Base-by-base conservation (phyloP, 1,139 yeast genomes). In the Lodderomyces beijingensis region DNA sequence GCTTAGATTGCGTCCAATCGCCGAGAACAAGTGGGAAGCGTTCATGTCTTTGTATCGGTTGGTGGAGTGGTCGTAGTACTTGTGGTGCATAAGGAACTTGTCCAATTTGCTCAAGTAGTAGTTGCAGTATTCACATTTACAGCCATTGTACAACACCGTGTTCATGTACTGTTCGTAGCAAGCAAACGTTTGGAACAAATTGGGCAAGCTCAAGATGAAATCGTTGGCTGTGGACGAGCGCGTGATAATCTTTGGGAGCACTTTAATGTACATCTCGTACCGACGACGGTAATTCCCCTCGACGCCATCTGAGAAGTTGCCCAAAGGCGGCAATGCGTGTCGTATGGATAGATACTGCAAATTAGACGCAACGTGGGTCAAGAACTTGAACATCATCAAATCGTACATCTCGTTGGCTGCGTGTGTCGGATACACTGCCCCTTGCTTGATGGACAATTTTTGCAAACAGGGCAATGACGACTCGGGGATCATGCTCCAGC, bases 121-220 rank as follows among this genome's bases (percentile, higher is more conserved):
- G 3, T 47, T 47, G 47, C 93, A 82, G 41, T 68, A 73, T 0
- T 43, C 40, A 49, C 93, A 82, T 34, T 68, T 69, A 51, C 91
- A 82, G 0, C 89, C 89, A 50, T 80, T 82, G 88, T 89, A 83
- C 26, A 83, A 52, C 34, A 82, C 43, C 40, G 79, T 81, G 35
- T 84, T 79, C 55, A 79, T 76, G 6, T 80, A 55, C 37, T 78
- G 79, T 43, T 82, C 91, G 51, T 81, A 83, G 39, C 85, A 73
- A 0, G 86, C 65, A 20, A 80, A 57, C 0, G 78, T 58, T 36
- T 76, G 75, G 37, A 83, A 51, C 31, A 79, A 61, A 6, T 77
- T 74, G 2, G 88, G 87, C 1, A 78, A 63, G 2, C 70, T 55
- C 6, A 82, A 48, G 1, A 59, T 60, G 31, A 70, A 55, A 26